Evolutionary conservation across 306 rosid species (phyloP).

Genomic region (Vigna reflexopilosa): DNA sequence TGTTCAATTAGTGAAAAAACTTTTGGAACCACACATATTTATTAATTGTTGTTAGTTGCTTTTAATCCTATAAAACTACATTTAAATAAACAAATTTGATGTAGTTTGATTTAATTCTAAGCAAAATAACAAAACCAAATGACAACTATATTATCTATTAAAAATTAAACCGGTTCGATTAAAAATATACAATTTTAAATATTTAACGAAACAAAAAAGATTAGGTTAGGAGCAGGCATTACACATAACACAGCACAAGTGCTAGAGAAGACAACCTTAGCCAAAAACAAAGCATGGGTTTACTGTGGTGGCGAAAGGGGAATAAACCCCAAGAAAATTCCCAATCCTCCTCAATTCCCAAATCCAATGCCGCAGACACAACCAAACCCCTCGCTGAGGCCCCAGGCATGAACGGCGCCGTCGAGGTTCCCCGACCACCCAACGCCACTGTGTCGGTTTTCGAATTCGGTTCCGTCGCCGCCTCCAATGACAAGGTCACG

Average conservation of each 20-base stretch:
- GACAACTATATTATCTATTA: too few relatives aligned
- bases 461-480: slow-evolving; percentile 85
- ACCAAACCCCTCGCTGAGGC: slow-evolving; percentile 40
- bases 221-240: not conserved
- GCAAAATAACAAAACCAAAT: too few relatives aligned
- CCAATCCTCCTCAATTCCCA: slow-evolving; percentile 31
- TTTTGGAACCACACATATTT: too few relatives aligned
- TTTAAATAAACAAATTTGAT: too few relatives aligned
- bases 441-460: slow-evolving; percentile 63
- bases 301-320: slow-evolving; percentile 84
- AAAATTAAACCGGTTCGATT: too few relatives aligned
- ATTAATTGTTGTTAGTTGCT: too few relatives aligned
- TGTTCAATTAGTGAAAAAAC: too few relatives aligned
- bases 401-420: slow-evolving; percentile 85
- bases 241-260: not conserved
- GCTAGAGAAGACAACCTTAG: not conserved
- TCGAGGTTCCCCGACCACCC: slow-evolving; percentile 74
- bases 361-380: slow-evolving; percentile 1
- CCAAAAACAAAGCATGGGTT: slow-evolving; percentile 59
- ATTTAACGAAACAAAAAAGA: too few relatives aligned
- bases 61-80: too few relatives aligned
- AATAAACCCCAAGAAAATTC: slow-evolving; percentile 40
- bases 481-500: slow-evolving; percentile 78
- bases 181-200: too few relatives aligned
- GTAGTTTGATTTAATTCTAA: too few relatives aligned